A percentile compares a stretch with the other conserved stretches of the same genome.
phyloP scores from a whole-genome alignment of 805 yeast genomes.

The Candida nanaspora region DNA sequence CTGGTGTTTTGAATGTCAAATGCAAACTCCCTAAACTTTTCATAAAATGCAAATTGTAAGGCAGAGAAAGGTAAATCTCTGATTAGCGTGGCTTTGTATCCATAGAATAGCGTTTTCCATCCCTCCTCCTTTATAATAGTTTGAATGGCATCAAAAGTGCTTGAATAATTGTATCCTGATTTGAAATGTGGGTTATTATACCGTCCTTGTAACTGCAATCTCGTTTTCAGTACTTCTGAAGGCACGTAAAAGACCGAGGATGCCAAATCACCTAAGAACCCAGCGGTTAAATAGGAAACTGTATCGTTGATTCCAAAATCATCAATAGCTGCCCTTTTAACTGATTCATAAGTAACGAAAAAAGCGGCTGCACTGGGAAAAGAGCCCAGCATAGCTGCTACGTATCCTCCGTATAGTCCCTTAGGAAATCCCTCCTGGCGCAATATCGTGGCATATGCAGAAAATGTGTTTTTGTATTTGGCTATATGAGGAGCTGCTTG shows the following conservation, averaged over 20 bases:
- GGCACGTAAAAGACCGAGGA: slow-evolving; percentile 90
- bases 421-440: slow-evolving; percentile 76
- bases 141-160: slow-evolving; percentile 61
- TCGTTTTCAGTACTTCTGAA: slow-evolving; percentile 86
- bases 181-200: slow-evolving; percentile 71
- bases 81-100: slow-evolving; percentile 88
- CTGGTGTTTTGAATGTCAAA: slow-evolving; percentile 26
- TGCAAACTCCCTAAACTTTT: slow-evolving; percentile 63
- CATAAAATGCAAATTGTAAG: slow-evolving; percentile 92
- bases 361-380: slow-evolving; percentile 94
- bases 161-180: slow-evolving; percentile 81
- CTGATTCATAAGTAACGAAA: slow-evolving; percentile 81
- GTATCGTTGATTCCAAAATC: slow-evolving; percentile 69
- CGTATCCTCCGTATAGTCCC: slow-evolving; percentile 89
- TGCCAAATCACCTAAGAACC: slow-evolving; percentile 89
- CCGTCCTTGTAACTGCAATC: slow-evolving; percentile 88
- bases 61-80: slow-evolving; percentile 96
- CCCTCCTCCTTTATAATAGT: slow-evolving; percentile 72
- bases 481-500: slow-evolving; percentile 76
- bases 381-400: slow-evolving; percentile 88
- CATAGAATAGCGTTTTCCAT: slow-evolving; percentile 66
- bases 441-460: slow-evolving; percentile 71
- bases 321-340: slow-evolving; percentile 64
- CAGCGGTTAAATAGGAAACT: slow-evolving; percentile 71
- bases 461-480: slow-evolving; percentile 68